phyloP scores from a whole-genome alignment of 345 rosid genomes.

The Lepidium africanum region DNA sequence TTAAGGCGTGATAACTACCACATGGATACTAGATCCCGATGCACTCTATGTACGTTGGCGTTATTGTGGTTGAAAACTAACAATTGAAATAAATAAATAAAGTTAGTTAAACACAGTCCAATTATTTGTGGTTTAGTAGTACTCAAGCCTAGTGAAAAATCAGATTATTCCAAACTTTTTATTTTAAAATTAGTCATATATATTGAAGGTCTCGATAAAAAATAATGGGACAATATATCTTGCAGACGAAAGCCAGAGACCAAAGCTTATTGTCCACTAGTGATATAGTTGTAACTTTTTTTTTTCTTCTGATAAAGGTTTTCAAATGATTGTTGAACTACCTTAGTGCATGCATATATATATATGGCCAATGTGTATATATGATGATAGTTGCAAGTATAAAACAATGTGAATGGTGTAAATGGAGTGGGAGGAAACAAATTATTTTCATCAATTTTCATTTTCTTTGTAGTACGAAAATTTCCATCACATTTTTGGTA shows the following conservation, averaged over 20 bases:
- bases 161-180: no score
- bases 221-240: background rate
- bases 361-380: background rate
- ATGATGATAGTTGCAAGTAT: background rate
- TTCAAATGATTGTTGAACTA: no score
- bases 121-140: no score
- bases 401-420: background rate
- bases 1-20: background rate
- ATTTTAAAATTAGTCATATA: background rate
- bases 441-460: background rate
- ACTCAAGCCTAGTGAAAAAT: no score
- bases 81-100: background rate
- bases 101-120: no score
- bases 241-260: constrained; percentile 7
- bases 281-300: no score
- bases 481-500: no score
- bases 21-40: constrained; percentile 1
- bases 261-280: no score
- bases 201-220: constrained; percentile 50
- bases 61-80: background rate
- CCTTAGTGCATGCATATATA: no score
- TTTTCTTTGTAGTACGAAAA: background rate
- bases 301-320: no score
- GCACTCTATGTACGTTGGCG: constrained; percentile 9
- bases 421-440: no score